These are phyloP conservation scores for Lentinus brumalis DNA, from an alignment of 768 basidiomycete genomes.

Conservation along the genomic window DNA sequence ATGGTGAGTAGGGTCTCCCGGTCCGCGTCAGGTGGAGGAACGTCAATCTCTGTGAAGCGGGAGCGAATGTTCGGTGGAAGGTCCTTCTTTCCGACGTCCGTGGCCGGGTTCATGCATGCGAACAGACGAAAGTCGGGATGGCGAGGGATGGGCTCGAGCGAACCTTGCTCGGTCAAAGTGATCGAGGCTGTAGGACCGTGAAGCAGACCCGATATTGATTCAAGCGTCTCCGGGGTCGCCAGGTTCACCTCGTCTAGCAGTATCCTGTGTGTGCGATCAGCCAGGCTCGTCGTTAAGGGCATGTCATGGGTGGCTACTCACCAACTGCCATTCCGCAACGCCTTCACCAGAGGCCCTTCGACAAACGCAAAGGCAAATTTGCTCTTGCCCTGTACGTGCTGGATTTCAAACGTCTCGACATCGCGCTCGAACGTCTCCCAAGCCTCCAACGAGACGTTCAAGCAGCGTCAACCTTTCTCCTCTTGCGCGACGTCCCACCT, in stretches of 20 bases:
- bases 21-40: slow-evolving; percentile 91
- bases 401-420: slow-evolving; percentile 81
- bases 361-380: slow-evolving; percentile 95
- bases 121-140: slow-evolving; percentile 96
- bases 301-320: slow-evolving; percentile 38
- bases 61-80: slow-evolving; percentile 88
- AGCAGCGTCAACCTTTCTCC: slow-evolving; percentile 60
- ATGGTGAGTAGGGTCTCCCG: slow-evolving; percentile 87
- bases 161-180: slow-evolving; percentile 90
- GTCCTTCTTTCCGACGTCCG: slow-evolving; percentile 98
- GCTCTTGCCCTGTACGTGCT: slow-evolving; percentile 84
- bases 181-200: slow-evolving; percentile 87
- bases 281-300: slow-evolving; percentile 1
- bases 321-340: slow-evolving; percentile 89
- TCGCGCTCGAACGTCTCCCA: slow-evolving; percentile 74
- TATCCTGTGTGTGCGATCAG: slow-evolving; percentile 55
- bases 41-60: slow-evolving; percentile 94
- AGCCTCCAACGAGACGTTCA: slow-evolving; percentile 46
- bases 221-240: slow-evolving; percentile 91
- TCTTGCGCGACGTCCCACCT: slow-evolving; percentile 60
- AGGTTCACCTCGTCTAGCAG: slow-evolving; percentile 96
- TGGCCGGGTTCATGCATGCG: slow-evolving; percentile 99
- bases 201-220: slow-evolving; percentile 87
- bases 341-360: slow-evolving; percentile 94
- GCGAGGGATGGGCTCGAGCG: slow-evolving; percentile 84